Percentiles rank a stretch among this genome's conserved stretches.
Conservation (phyloP, 2,329 filamentous ascomycete genomes). For the Ceratocystiopsis sp. region DNA sequence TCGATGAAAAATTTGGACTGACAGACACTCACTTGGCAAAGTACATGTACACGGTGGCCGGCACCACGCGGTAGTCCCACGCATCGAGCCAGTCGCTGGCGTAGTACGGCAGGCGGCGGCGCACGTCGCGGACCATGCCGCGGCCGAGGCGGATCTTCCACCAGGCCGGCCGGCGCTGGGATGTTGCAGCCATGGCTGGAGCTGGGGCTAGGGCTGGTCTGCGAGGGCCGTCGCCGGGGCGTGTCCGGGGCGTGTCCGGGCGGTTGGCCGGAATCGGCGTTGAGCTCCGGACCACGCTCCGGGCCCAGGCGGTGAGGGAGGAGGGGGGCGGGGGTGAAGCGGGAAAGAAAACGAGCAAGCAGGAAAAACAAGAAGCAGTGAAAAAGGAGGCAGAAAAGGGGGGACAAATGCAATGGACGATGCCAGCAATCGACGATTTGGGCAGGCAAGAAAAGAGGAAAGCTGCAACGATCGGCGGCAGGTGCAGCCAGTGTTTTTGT, state of each 20-base stretch:
- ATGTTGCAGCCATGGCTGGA: neutral
- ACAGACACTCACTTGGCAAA: conserved; percentile 70
- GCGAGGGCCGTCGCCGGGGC: too few relatives aligned
- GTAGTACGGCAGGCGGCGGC: conserved; percentile 60
- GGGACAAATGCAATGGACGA: neutral
- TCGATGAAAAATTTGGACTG: neutral
- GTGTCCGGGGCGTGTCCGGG: neutral
- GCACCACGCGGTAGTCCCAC: conserved; percentile 79
- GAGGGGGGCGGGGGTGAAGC: neutral
- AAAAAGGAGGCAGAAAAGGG: neutral
- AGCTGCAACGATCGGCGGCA: neutral
- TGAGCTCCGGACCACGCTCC: too few relatives aligned
- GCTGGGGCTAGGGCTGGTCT: neutral
- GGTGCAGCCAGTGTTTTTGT: neutral
- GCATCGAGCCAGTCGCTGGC: conserved; percentile 71
- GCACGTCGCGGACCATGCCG: conserved; percentile 66
- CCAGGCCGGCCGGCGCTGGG: conserved; percentile 28
- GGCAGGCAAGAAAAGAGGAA: neutral
- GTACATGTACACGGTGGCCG: conserved; percentile 84
- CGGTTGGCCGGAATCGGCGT: too few relatives aligned
- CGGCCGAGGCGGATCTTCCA: conserved; percentile 61
- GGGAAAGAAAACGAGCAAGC: neutral
- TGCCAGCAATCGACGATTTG: neutral
- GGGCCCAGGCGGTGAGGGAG: too few relatives aligned
- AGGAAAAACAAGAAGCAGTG: neutral